phyloP scores from a whole-genome alignment of 129 eudicot species.

The carrot (Daucus carota) region DH1_v3.0 NC_030389.2:26230501-26231000 shows the following conservation, averaged over 20 bases:
- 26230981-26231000: conserved; percentile 49
- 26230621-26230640: not conserved
- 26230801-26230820: conserved; percentile 76
- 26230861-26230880: conserved; percentile 87
- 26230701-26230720: conserved; percentile 83
- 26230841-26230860: conserved; percentile 54
- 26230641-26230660: not conserved
- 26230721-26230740: conserved; percentile 73
- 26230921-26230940: conserved; percentile 88
- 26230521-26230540: conserved; percentile 55
- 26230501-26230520: conserved; percentile 68
- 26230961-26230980: conserved; percentile 55
- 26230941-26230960: conserved; percentile 60
- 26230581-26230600: conserved; percentile 21
- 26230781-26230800: conserved; percentile 70
- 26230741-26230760: conserved; percentile 76
- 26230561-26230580: conserved; percentile 58
- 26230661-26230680: conserved; percentile 34
- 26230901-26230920: conserved; percentile 91
- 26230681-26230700: conserved; percentile 53
- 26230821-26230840: conserved; percentile 54
- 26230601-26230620: not conserved
- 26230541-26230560: conserved; percentile 65
- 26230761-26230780: conserved; percentile 84
- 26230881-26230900: conserved; percentile 88